Conservation (phyloP, 1,139 yeast genomes). For the Hanseniaspora uvarum region DNA sequence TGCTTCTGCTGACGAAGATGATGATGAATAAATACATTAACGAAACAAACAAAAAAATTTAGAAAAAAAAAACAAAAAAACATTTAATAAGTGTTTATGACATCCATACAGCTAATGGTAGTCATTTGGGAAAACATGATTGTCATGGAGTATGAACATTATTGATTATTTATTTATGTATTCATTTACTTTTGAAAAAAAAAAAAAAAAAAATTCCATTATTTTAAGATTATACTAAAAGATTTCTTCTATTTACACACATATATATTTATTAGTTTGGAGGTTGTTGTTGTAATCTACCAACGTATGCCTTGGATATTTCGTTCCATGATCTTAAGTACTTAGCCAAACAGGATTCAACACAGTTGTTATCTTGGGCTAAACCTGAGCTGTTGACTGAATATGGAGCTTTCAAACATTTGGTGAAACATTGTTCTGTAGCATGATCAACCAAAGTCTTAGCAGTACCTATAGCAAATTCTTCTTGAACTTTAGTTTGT, state of each 20-base stretch:
- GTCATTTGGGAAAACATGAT: not conserved
- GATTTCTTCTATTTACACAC: not conserved
- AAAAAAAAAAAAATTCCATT: not conserved
- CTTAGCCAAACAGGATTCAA: conserved; percentile 70
- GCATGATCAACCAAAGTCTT: conserved; percentile 75
- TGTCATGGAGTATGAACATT: not conserved
- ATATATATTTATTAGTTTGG: conserved; percentile 13
- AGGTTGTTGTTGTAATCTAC: conserved; percentile 54
- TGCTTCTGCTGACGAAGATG: conserved; percentile 49
- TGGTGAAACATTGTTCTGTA: conserved; percentile 80
- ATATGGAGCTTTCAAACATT: conserved; percentile 51
- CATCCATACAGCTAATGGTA: not conserved
- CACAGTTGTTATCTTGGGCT: conserved; percentile 36
- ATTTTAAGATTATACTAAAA: not conserved
- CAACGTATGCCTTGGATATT: conserved; percentile 62
- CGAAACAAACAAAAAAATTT: not conserved
- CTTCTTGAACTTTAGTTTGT: conserved; percentile 66
- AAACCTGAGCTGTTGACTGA: conserved; percentile 35
- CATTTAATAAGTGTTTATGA: not conserved
- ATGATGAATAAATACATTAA: conserved; percentile 43
- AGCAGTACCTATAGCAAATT: conserved; percentile 80
- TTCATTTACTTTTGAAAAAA: conserved; percentile 1
- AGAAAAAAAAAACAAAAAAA: not conserved
- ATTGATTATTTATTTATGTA: conserved; percentile 4
- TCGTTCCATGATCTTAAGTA: conserved; percentile 89